Conservation (phyloP, 2,329 filamentous ascomycete genomes). For the Onygenales sp. region DNA sequence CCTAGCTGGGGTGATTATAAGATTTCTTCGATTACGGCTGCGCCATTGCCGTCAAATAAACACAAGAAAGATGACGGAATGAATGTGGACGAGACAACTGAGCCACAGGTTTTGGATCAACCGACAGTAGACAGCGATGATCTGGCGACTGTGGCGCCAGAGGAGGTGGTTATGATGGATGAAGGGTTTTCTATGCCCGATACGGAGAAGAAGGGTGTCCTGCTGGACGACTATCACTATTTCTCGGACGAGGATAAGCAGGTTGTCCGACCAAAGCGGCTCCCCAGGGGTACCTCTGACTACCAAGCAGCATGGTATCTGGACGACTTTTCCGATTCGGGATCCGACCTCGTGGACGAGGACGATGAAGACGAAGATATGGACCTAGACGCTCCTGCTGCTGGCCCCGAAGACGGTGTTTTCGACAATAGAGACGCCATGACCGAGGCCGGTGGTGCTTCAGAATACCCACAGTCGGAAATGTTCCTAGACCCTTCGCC, state of each 20-base stretch:
- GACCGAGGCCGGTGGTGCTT: conserved; percentile 63
- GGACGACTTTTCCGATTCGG: conserved; percentile 69
- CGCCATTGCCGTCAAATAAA: conserved; percentile 52
- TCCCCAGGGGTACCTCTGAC: conserved; percentile 84
- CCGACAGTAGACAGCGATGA: conserved; percentile 77
- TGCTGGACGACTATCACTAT: conserved; percentile 95
- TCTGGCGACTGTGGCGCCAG: conserved; percentile 72
- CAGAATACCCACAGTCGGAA: conserved; percentile 89
- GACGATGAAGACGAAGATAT: conserved; percentile 50
- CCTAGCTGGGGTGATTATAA: conserved; percentile 93
- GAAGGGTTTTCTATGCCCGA: conserved; percentile 44
- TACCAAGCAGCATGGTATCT: conserved; percentile 96
- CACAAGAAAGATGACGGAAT: conserved; percentile 55
- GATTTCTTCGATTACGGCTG: conserved; percentile 76
- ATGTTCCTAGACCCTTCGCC: conserved; percentile 73
- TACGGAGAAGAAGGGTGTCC: conserved; percentile 67
- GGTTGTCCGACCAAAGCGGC: conserved; percentile 55
- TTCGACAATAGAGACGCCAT: conserved; percentile 48
- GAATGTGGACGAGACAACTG: conserved; percentile 52
- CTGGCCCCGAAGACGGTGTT: conserved; percentile 70
- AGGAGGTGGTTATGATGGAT: conserved; percentile 71
- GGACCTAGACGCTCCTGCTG: conserved; percentile 44
- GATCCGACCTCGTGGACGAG: conserved; percentile 72
- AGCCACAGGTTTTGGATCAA: conserved; percentile 49
- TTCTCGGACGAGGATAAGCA: conserved; percentile 80